Evolutionary conservation across 2,329 filamentous ascomycete genomes (phyloP), one percentile per base, ranked within the genome.

Genomic region (Phyllosticta capitalensis): DNA sequence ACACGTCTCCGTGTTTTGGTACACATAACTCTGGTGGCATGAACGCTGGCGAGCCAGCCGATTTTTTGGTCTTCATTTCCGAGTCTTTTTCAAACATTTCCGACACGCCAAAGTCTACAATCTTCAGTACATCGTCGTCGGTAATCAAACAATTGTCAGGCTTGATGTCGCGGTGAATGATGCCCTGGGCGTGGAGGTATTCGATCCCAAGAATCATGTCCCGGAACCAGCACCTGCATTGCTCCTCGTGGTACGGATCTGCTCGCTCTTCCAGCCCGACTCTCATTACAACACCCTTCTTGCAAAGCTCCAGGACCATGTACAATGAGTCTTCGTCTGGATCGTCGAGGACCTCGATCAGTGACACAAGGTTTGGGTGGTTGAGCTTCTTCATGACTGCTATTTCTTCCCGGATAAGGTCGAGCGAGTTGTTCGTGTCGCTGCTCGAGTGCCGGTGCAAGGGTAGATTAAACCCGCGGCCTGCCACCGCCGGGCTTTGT

Each of bases 341-440:
- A 69, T 97, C 94, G 71, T 97, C 94, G 56, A 99, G 78, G 2
- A 99, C 94, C 74, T 99, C 94, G 64, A 95, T 90, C 55, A 99
- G 77, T 52, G 88, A 86, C 14, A 97, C 92, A n/a, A 99, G 78
- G 69, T 97, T 99, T 26, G 86, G 87, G 69, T 99, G 94, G 69
- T 96, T 86, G 53, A 97, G 81, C 75, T 97, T 97, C 79, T 97
- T 99, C 92, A 99, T 97, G 70, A 97, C 95, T 61, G 94, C 94
- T 67, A 97, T 94, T 74, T 99, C 94, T 72, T 96, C 89, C 62
- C 91, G 88, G 72, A 99, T 97, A 61, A 97, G 78, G 68, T 89
- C 89, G 12, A 97, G 78, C 0, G 92, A 84, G 65, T 86, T 87
- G 69, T 88, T 86, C 73, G 54, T 78, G 51, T 83, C 79, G 6